These are phyloP conservation scores for Neodidymelliopsis sp. DNA, from an alignment of 2,329 filamentous ascomycete genomes.

Conservation along the genomic window DNA sequence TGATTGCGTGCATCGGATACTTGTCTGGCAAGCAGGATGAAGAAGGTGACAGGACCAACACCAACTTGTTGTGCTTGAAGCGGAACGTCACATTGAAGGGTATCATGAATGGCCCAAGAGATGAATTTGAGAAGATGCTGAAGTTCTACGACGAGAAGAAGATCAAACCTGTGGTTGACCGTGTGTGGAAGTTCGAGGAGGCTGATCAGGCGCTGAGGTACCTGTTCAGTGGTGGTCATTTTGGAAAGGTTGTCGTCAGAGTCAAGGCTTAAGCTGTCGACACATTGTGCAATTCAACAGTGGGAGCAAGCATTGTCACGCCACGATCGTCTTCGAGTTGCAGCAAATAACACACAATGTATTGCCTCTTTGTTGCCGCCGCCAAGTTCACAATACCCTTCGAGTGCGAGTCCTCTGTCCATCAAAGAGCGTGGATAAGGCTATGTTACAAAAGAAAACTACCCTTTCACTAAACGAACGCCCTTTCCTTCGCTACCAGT, in stretches of 20 bases:
- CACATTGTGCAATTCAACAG: too few species aligned
- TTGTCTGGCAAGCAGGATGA: conserved; percentile 63
- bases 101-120: conserved; percentile 68
- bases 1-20: conserved; percentile 54
- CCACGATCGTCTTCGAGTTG: conserved; percentile 85
- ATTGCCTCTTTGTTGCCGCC: too few species aligned
- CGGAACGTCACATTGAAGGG: conserved; percentile 64
- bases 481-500: too few species aligned
- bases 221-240: conserved; percentile 46
- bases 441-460: too few species aligned
- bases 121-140: conserved; percentile 57
- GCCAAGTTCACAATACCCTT: too few species aligned
- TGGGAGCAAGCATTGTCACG: too few species aligned
- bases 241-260: conserved; percentile 50
- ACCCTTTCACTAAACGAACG: too few species aligned
- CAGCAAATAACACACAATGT: too few species aligned
- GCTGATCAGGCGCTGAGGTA: conserved; percentile 39
- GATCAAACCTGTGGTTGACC: conserved; percentile 53
- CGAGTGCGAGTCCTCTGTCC: too few species aligned
- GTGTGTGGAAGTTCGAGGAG: conserved; percentile 49
- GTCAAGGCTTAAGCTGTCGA: conserved; percentile 30
- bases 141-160: conserved; percentile 52
- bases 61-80: conserved; percentile 64
- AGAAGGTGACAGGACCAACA: conserved; percentile 62
- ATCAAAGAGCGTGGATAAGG: too few species aligned